Percentiles rank a stretch among this genome's conserved stretches.
Conservation (phyloP, 495 filamentous ascomycete species). For the Extremus antarcticus region DNA sequence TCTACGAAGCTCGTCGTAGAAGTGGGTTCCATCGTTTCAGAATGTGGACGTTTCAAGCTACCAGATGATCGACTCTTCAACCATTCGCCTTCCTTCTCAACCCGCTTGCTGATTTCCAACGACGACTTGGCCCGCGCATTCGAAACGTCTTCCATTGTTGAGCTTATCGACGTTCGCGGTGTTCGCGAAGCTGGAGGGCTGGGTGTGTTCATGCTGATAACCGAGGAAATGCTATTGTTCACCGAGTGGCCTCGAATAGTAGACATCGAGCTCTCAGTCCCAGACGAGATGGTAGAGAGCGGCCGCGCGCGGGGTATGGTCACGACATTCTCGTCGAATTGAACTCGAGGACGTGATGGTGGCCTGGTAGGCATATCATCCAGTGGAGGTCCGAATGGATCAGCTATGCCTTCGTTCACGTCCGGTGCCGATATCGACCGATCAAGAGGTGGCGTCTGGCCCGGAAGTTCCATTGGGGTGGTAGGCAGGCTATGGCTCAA, state of each 20-base stretch:
- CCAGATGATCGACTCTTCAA: conserved; percentile 9
- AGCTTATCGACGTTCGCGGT: conserved; percentile 24
- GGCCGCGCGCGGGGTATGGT: conserved; percentile 63
- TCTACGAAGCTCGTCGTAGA: conserved; percentile 6
- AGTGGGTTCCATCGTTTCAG: not conserved
- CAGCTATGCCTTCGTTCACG: not conserved
- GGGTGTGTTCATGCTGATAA: conserved; percentile 38
- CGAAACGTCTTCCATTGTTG: conserved; percentile 21
- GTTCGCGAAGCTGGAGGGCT: conserved; percentile 26
- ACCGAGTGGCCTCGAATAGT: conserved; percentile 54
- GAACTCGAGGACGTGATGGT: conserved; percentile 42
- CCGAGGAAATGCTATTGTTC: conserved; percentile 52
- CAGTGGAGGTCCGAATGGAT: conserved; percentile 1
- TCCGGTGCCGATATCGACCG: not conserved
- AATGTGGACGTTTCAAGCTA: conserved; percentile 23
- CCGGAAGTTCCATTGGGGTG: conserved; percentile 45
- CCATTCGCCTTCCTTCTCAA: conserved; percentile 21
- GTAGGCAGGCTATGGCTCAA: conserved; percentile 43
- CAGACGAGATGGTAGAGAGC: conserved; percentile 60
- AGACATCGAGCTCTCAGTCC: conserved; percentile 55
- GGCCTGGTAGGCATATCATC: conserved; percentile 22
- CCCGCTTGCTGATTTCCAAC: conserved; percentile 12
- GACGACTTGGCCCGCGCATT: conserved; percentile 21
- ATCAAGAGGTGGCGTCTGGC: not conserved
- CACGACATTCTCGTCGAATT: conserved; percentile 51